Percentiles rank a stretch among this genome's conserved stretches.
These are phyloP conservation scores for Diplodia corticola DNA, from an alignment of 2,329 filamentous ascomycete genomes.

Conservation along the genomic window DNA sequence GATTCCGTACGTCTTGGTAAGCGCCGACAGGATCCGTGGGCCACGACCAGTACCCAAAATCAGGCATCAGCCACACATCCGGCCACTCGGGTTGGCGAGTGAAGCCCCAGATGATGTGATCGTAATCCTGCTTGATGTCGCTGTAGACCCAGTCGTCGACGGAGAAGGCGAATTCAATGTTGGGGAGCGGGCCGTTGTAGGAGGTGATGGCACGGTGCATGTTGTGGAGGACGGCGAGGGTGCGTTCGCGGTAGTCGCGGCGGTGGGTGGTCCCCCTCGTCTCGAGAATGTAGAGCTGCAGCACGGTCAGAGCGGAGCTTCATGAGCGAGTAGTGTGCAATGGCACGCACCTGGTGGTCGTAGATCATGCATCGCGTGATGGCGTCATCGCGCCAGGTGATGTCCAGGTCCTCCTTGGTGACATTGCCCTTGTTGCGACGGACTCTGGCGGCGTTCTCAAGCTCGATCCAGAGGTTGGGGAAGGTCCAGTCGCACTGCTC, in stretches of 20 bases:
- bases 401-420: slow-evolving; percentile 28
- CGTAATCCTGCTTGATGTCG: slow-evolving; percentile 31
- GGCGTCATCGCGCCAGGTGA: slow-evolving; percentile 28
- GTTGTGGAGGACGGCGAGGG: slow-evolving; percentile 53
- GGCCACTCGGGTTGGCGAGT: slow-evolving; percentile 24
- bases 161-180: slow-evolving; percentile 56
- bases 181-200: slow-evolving; percentile 50
- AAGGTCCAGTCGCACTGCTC: slow-evolving; percentile 27
- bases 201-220: slow-evolving; percentile 56
- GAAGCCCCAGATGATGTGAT: slow-evolving; percentile 23
- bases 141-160: slow-evolving; percentile 33
- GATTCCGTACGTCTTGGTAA: slow-evolving; percentile 25
- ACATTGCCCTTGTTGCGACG: slow-evolving; percentile 27
- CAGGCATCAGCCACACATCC: slow-evolving; percentile 28
- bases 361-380: slow-evolving; percentile 34
- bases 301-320: neutral
- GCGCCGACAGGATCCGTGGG: slow-evolving; percentile 23
- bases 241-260: slow-evolving; percentile 29
- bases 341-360: slow-evolving; percentile 28
- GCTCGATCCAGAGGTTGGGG: slow-evolving; percentile 29
- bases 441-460: slow-evolving; percentile 28
- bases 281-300: slow-evolving; percentile 38
- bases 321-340: neutral
- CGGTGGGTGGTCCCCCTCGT: slow-evolving; percentile 28
- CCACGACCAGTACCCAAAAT: slow-evolving; percentile 29